These are phyloP conservation scores for Dendrobium chrysotoxum DNA, from an alignment of 106 monocot genomes.

Conservation along the genomic window DNA sequence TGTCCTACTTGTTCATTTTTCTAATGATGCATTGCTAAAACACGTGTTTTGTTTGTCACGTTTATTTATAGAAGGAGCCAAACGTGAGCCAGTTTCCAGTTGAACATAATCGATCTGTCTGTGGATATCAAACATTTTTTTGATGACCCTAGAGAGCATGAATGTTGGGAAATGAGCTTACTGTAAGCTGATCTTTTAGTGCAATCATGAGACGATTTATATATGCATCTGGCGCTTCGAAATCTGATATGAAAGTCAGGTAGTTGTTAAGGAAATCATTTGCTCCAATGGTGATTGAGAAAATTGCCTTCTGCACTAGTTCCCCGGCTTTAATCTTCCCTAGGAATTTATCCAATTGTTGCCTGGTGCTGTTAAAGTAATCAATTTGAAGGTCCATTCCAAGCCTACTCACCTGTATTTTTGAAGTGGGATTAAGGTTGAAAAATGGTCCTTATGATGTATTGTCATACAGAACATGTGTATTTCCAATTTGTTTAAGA, in stretches of 20 bases:
- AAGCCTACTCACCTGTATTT: constrained; percentile 6
- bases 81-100: background rate
- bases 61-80: background rate
- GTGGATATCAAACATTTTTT: background rate
- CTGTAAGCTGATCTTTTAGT: constrained; percentile 5
- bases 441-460: background rate
- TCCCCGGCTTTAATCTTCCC: constrained; percentile 1
- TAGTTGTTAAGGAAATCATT: constrained; percentile 90
- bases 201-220: constrained; percentile 2
- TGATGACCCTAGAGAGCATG: background rate
- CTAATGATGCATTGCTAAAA: background rate
- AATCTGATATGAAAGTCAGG: constrained; percentile 30
- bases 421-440: background rate
- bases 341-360: constrained; percentile 5
- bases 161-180: background rate
- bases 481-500: background rate
- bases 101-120: background rate
- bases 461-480: background rate
- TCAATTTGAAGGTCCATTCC: constrained; percentile 12
- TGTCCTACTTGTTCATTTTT: background rate
- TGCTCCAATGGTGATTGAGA: constrained; percentile 56
- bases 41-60: background rate
- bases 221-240: background rate
- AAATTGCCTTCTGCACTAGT: constrained; percentile 16
- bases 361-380: constrained; percentile 6